Evolutionary conservation across 139 green algal species (phyloP), one percentile per base, ranked within the genome.

Genomic region (Tetraselmis striata): DNA sequence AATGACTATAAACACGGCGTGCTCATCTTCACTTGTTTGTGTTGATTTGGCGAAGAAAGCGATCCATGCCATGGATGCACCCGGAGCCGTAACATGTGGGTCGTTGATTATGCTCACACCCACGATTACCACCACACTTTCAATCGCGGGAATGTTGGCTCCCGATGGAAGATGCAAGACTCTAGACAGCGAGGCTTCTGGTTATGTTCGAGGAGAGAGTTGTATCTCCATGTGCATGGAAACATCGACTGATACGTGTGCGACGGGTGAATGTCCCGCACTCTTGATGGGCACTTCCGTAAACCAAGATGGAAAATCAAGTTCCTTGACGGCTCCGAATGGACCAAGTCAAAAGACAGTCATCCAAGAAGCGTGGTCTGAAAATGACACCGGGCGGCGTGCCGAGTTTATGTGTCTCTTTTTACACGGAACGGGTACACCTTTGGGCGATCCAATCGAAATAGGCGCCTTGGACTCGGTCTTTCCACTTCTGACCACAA

Each of bases 81-180:
- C 45, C 5, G 45, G 45, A 18, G 45, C 45, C 11, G 18, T 18
- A 67, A 67, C 45, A 18, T 25, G 45, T 18, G 45, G 45, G 11
- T 5, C 45, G 18, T 18, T 67, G 45, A 5, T 67, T 18, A 67
- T 67, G 11, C 45, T 67, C 18, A 25, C 45, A 25, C 45, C 45
- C 45, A 25, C 45, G 5, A 18, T 67, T 5, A 67, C 45, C 18
- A 5, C 18, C 45, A 67, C 45, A 25, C 45, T 67, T 5, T 67
- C 45, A 5, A 18, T 67, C 18, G 83, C 86, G 28, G 91, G 90
- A 29, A 94, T 95, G 91, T 88, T 96, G 28, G 86, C 91, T 0
- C 83, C 87, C n/a, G 94, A 97, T 29, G 94, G 93, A 59, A 85
- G 94, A 29, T 98, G 94, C 88, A 96, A 97, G 87, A 93, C 94